Evolutionary conservation across 2,329 filamentous ascomycete genomes (phyloP).

Genomic region (Trichoderma sp.): DNA sequence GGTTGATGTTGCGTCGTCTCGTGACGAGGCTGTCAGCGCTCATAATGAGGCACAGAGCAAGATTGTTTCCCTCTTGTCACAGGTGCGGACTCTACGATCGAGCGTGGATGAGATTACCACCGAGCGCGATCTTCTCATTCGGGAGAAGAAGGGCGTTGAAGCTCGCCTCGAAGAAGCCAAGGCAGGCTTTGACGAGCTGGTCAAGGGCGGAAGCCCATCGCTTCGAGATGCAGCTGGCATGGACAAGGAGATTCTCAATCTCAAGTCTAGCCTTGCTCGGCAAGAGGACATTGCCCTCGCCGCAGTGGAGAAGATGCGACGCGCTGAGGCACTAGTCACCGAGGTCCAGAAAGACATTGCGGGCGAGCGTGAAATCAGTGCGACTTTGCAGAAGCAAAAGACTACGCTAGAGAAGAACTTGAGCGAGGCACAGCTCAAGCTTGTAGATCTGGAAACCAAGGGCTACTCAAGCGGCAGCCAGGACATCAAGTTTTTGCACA

Average conservation of each 20-base stretch:
- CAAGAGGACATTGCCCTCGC: constrained; percentile 91
- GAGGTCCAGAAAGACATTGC: constrained; percentile 94
- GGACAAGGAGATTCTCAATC: constrained; percentile 85
- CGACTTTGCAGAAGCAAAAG: constrained; percentile 86
- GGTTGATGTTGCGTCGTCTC: constrained; percentile 84
- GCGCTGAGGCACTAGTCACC: constrained; percentile 81
- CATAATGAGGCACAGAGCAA: constrained; percentile 95
- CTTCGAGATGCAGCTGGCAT: constrained; percentile 87
- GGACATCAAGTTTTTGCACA: constrained; percentile 92
- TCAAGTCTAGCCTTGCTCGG: constrained; percentile 86
- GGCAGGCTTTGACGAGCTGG: constrained; percentile 83
- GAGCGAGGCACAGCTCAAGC: constrained; percentile 85
- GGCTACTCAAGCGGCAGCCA: constrained; percentile 93
- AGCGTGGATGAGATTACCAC: constrained; percentile 83
- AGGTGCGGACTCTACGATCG: constrained; percentile 81
- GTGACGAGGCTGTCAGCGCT: constrained; percentile 88
- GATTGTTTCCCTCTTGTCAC: constrained; percentile 85
- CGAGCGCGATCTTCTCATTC: constrained; percentile 80
- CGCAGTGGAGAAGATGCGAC: constrained; percentile 95
- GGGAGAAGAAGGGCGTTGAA: constrained; percentile 91
- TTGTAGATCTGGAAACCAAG: constrained; percentile 95
- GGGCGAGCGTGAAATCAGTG: constrained; percentile 79
- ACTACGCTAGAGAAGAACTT: constrained; percentile 84
- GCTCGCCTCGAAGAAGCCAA: constrained; percentile 84
- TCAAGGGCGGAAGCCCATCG: constrained; percentile 81